Base-by-base conservation (phyloP, 192 early-diverging fungal genomes). In the Thamnidium elegans region DNA sequence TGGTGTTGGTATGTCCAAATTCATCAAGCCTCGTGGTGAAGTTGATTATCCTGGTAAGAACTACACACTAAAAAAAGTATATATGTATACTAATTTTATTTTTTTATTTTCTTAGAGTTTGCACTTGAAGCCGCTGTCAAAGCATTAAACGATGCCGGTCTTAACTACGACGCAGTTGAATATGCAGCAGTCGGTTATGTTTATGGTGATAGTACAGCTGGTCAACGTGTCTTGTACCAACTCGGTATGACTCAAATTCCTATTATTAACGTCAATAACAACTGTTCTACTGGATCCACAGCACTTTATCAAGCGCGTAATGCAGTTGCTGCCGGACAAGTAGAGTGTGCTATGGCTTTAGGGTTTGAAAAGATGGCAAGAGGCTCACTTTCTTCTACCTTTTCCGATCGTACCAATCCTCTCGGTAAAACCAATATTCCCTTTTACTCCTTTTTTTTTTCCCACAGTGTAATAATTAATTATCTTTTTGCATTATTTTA, bases 161-260 rank as follows among this genome's bases (percentile, higher is more conserved):
- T 87, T 45, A 82, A 82, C 53, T 90, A 87, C 71, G 89, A 90
- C 71, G 68, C 69, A 42, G 75, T 90, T 47, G 67, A 90, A 72
- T 79, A 74, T 65, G 83, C 74, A 10, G 73, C 79, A 50, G 71
- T 74, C n/a, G 72, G 72, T 21, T 69, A 69, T 52, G 72, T 78
- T 62, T 88, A 80, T 65, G 84, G 83, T 50, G 88, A 90, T 64
- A 81, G 78, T 13, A 89, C 87, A 13, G 80, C 78, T 44, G 89
- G 88, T 31, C 89, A 91, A 71, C 80, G 89, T 30, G 83, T 79
- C 3, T 63, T 91, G 23, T 89, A 90, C 65, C 87, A 88, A 68
- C 75, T 90, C n/a, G 88, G 87, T 17, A 82, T 89, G 81, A 86
- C 85, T 14, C 86, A 88, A 63, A 87, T 87, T 54, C 86, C 86